Evolutionary conservation across 495 filamentous ascomycete genomes (phyloP), one percentile per base, ranked within the genome.

Genomic region (Lepidopterella palustris): DNA sequence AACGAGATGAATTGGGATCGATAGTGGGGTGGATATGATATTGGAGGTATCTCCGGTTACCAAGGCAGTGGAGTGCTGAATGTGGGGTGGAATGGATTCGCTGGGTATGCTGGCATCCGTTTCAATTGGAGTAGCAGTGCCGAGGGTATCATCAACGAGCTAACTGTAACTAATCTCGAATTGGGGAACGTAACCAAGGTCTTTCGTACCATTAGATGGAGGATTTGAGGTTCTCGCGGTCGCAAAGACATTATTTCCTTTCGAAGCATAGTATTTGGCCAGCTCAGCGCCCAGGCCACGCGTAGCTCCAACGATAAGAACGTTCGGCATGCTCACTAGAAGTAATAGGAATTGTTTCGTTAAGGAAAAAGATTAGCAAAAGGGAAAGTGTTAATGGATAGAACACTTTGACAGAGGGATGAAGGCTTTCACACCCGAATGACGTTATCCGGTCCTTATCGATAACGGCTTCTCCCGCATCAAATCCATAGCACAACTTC

Each of bases 231-330:
- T 80, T 45, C 85, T 76, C 6, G 80, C 76, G 24, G 86, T 88
- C 51, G 78, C 85, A 67, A 79, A 82, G 59, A 88, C 81, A 24
- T 60, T 61, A 32, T 76, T 79, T 11, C 72, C 64, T 13, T 76
- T 64, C 2, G 74, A 70, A 49, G 80, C 77, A 69, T 89, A 90
- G 55, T 77, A 67, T 40, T 79, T 79, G 20, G 76, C 76, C 31
- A 90, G 78, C n/a, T 79, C 75, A 29, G 82, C 81, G 0, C 87
- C 87, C 0, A 90, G 75, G 20, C 85, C 86, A 48, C 85, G 78
- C 5, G 84, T 87, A 5, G 82, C 85, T 23, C 86, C 86, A 47
- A 90, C 70, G 27, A 90, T 79, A 10, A 89, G 78, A 51, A 87
- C 72, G 54, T 67, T 71, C 1, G 58, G 53, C 62, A 65, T 65